A percentile compares a stretch with the other conserved stretches of the same genome.
Evolutionary conservation across 1,139 yeast genomes (phyloP).

Genomic region (Candida sp.): DNA sequence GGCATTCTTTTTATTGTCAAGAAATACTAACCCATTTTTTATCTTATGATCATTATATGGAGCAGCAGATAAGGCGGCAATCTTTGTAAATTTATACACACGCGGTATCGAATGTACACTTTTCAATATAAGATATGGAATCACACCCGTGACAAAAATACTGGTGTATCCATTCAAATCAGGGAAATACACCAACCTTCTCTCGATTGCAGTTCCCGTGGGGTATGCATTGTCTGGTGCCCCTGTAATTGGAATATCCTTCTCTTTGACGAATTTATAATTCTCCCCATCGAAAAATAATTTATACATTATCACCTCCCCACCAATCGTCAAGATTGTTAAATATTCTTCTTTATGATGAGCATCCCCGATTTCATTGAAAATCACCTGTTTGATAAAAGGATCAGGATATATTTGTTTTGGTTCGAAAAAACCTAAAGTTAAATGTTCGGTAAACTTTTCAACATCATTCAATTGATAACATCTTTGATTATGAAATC

Average conservation of each 20-base stretch:
- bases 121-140: constrained; percentile 67
- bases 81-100: constrained; percentile 63
- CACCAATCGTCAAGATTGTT: constrained; percentile 72
- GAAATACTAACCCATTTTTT: constrained; percentile 61
- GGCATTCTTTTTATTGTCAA: constrained; percentile 71
- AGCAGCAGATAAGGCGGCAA: constrained; percentile 63
- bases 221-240: constrained; percentile 78
- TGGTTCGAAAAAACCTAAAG: constrained; percentile 55
- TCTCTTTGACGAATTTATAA: constrained; percentile 45
- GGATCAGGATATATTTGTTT: constrained; percentile 70
- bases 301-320: constrained; percentile 70
- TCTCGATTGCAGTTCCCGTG: constrained; percentile 64
- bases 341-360: constrained; percentile 54
- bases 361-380: constrained; percentile 64
- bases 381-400: constrained; percentile 65
- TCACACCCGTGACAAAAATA: constrained; percentile 72
- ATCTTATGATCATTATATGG: constrained; percentile 39
- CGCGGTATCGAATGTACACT: constrained; percentile 64
- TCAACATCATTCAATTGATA: constrained; percentile 62
- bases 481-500: constrained; percentile 63
- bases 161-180: constrained; percentile 57
- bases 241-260: constrained; percentile 54
- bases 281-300: constrained; percentile 51
- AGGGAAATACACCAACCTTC: constrained; percentile 60
- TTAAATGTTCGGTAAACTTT: constrained; percentile 51